Evolutionary conservation across 2,329 filamentous ascomycete genomes (phyloP).

Genomic region (Colletotrichum cereale): DNA sequence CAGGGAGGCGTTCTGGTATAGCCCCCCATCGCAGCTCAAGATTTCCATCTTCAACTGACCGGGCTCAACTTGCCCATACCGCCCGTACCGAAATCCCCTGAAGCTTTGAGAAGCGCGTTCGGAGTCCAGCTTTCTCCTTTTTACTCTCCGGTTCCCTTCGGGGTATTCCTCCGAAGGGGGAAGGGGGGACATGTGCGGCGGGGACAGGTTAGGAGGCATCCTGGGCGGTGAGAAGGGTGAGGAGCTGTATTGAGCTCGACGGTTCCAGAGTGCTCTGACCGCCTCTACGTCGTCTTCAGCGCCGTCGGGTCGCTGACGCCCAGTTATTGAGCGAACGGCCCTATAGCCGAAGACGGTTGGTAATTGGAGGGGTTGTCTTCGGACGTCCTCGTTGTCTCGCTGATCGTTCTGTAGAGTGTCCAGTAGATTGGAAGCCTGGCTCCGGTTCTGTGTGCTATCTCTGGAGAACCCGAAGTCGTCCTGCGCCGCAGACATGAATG

Average conservation of each 20-base stretch:
- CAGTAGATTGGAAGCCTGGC: slow-evolving; percentile 2
- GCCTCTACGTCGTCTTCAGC: slow-evolving; percentile 39
- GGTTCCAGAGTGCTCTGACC: slow-evolving; percentile 39
- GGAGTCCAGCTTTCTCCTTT: slow-evolving; percentile 78
- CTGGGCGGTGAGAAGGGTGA: slow-evolving; percentile 44
- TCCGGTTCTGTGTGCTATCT: slow-evolving; percentile 13
- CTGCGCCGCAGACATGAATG: slow-evolving; percentile 31
- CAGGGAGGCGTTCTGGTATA: slow-evolving; percentile 70
- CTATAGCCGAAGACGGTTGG: slow-evolving; percentile 30
- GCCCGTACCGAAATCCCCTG: slow-evolving; percentile 81
- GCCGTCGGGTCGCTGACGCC: slow-evolving; percentile 33
- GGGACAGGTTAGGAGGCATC: slow-evolving; percentile 46
- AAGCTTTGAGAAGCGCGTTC: slow-evolving; percentile 65
- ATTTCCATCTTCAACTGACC: slow-evolving; percentile 89
- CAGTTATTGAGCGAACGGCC: slow-evolving; percentile 15
- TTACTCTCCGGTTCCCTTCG: slow-evolving; percentile 67
- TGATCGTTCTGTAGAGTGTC: slow-evolving; percentile 36
- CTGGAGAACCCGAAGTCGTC: slow-evolving; percentile 21
- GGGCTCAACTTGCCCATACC: slow-evolving; percentile 87
- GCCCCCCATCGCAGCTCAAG: slow-evolving; percentile 88
- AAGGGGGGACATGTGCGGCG: slow-evolving; percentile 51
- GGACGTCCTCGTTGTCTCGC: slow-evolving; percentile 23
- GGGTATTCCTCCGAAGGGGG: slow-evolving; percentile 54
- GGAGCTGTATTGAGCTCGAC: slow-evolving; percentile 36
- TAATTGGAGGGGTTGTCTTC: slow-evolving; percentile 27